Percentiles rank a stretch among this genome's conserved stretches.
Conservation (phyloP, 208 protist genomes). For the Leptomonas pyrrhocoris region DNA sequence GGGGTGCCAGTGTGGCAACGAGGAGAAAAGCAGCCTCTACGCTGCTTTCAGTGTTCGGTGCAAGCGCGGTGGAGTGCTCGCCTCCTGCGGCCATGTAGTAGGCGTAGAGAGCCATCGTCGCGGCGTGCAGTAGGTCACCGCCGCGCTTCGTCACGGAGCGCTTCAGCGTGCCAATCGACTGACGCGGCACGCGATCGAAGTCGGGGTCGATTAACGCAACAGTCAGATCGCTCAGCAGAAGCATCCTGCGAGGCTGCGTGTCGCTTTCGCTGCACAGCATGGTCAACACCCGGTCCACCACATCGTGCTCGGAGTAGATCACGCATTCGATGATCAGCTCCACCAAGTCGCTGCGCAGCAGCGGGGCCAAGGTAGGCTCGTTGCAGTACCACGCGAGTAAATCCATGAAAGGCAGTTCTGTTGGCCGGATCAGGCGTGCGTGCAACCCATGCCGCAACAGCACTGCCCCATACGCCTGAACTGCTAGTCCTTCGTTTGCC, state of each 20-base stretch:
- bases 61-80: conserved; percentile 27
- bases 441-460: conserved; percentile 61
- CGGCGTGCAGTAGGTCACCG: conserved; percentile 37
- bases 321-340: conserved; percentile 74
- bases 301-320: conserved; percentile 41
- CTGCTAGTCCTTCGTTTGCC: conserved; percentile 41
- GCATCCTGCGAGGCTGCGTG: conserved; percentile 39
- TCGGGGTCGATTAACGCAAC: conserved; percentile 48
- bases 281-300: conserved; percentile 16
- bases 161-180: conserved; percentile 45
- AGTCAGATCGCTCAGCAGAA: conserved; percentile 53
- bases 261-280: conserved; percentile 16
- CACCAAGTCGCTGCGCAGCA: conserved; percentile 54
- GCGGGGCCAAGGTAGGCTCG: conserved; percentile 49
- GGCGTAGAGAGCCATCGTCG: conserved; percentile 56
- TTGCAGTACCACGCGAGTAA: conserved; percentile 74
- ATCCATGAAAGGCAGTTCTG: conserved; percentile 58
- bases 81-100: conserved; percentile 61
- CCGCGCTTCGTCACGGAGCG: conserved; percentile 26
- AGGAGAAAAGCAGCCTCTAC: conserved; percentile 45
- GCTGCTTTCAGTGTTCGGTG: conserved; percentile 30
- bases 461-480: conserved; percentile 85
- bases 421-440: conserved; percentile 26
- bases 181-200: conserved; percentile 57
- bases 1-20: conserved; percentile 42